A percentile compares a stretch with the other conserved stretches of the same genome.
phyloP scores from a whole-genome alignment of 2,329 filamentous ascomycete species.

The Didymellaceae sp. region DNA sequence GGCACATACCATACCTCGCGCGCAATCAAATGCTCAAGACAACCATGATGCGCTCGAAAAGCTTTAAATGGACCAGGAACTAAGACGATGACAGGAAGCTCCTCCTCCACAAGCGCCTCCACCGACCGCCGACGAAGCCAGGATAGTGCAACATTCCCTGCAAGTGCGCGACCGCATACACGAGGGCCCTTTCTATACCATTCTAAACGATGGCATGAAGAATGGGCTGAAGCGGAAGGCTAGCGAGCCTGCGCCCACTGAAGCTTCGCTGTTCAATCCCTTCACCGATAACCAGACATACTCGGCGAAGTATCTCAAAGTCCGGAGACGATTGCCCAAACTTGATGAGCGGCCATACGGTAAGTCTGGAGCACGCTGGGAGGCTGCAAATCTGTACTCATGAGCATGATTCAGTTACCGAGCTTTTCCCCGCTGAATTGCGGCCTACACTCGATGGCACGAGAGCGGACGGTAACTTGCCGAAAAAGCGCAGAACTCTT shows the following conservation, averaged over 20 bases:
- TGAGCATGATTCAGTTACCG: conserved; percentile 52
- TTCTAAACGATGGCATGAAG: conserved; percentile 57
- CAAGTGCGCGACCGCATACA: conserved; percentile 62
- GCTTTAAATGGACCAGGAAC: conserved; percentile 15
- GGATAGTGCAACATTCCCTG: conserved; percentile 58
- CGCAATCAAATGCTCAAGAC: conserved; percentile 1
- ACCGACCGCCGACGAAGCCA: conserved; percentile 54
- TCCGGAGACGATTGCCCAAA: conserved; percentile 61
- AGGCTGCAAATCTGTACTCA: conserved; percentile 5
- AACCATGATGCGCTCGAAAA: conserved; percentile 4
- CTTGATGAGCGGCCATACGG: conserved; percentile 62
- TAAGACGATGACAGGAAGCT: conserved; percentile 38
- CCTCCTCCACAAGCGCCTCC: conserved; percentile 48
- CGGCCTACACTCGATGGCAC: conserved; percentile 59
- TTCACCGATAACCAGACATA: conserved; percentile 69
- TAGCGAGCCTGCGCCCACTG: conserved; percentile 47
- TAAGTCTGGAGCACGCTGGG: conserved; percentile 43
- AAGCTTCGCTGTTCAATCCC: conserved; percentile 59
- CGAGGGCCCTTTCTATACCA: conserved; percentile 66
- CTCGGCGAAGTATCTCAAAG: conserved; percentile 63
- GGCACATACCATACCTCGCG: conserved; percentile 19
- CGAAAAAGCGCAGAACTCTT: conserved; percentile 44
- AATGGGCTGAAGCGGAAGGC: conserved; percentile 48
- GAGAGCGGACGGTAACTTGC: conserved; percentile 23
- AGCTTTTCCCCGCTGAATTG: conserved; percentile 66